These are phyloP conservation scores for Clarireedia hainanense DNA, from an alignment of 2,329 filamentous ascomycete species.

Conservation along the genomic window DNA sequence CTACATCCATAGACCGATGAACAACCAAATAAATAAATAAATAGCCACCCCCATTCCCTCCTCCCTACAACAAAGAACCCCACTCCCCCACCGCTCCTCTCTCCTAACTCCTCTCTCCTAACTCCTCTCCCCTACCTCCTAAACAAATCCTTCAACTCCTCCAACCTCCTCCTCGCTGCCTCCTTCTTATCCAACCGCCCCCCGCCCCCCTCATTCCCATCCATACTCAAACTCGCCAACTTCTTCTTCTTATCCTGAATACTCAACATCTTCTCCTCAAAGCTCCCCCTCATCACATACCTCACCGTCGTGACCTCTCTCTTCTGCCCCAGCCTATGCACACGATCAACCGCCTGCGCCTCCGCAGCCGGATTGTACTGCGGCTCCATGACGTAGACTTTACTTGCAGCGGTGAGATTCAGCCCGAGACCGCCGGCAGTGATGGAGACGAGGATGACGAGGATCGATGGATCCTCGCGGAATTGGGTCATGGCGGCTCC, in stretches of 20 bases:
- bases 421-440: conserved; percentile 86
- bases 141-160: conserved; percentile 53
- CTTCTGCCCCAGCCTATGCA: conserved; percentile 85
- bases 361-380: conserved; percentile 96
- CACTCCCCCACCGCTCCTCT: no score
- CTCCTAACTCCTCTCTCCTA: background rate
- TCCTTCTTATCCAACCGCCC: conserved; percentile 28
- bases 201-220: conserved; percentile 34
- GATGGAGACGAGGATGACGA: conserved; percentile 85
- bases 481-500: conserved; percentile 71
- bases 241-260: conserved; percentile 90
- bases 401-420: conserved; percentile 79
- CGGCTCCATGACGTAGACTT: conserved; percentile 95
- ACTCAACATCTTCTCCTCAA: conserved; percentile 88
- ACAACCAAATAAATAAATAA: background rate
- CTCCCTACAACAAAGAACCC: no score
- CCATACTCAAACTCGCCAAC: conserved; percentile 81
- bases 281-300: conserved; percentile 83
- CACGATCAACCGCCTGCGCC: conserved; percentile 87
- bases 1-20: background rate
- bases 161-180: conserved; percentile 36
- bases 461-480: conserved; percentile 60
- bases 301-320: conserved; percentile 79
- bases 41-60: no score
- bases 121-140: conserved; percentile 16